phyloP scores from a whole-genome alignment of 805 yeast species.

The Cyberlindnera mrakii region DNA sequence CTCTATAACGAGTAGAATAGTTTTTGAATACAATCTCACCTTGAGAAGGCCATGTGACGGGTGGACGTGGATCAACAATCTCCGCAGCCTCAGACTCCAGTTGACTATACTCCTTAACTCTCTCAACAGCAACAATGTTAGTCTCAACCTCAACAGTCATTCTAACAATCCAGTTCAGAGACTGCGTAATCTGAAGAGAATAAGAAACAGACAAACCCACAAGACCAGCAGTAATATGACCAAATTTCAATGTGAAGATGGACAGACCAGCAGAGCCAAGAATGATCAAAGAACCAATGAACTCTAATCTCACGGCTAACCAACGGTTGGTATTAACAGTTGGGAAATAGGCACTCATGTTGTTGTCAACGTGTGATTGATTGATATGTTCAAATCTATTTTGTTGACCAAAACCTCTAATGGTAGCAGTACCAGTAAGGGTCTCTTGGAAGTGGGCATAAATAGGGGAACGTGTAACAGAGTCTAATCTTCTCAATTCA shows the following conservation, averaged over 20 bases:
- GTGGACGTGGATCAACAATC: slow-evolving; percentile 62
- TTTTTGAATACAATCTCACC: slow-evolving; percentile 65
- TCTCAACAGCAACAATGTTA: slow-evolving; percentile 92
- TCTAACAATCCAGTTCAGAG: slow-evolving; percentile 95
- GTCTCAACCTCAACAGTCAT: slow-evolving; percentile 99
- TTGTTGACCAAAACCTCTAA: slow-evolving; percentile 67
- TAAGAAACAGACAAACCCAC: slow-evolving; percentile 93
- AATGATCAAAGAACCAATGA: slow-evolving; percentile 84
- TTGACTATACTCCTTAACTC: slow-evolving; percentile 83
- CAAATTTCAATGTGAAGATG: slow-evolving; percentile 51
- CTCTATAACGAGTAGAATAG: slow-evolving; percentile 82
- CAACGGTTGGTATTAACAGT: slow-evolving; percentile 92
- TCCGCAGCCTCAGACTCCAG: slow-evolving; percentile 82
- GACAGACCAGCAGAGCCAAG: slow-evolving; percentile 81
- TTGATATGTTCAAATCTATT: slow-evolving; percentile 59
- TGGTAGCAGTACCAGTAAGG: slow-evolving; percentile 66
- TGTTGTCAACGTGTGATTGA: slow-evolving; percentile 69
- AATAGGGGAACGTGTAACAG: slow-evolving; percentile 73
- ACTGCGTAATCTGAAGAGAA: slow-evolving; percentile 87
- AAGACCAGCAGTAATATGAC: slow-evolving; percentile 78
- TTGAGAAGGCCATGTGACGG: slow-evolving; percentile 61
- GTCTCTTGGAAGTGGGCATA: slow-evolving; percentile 84
- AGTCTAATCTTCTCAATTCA: slow-evolving; percentile 77
- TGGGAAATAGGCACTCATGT: slow-evolving; percentile 90
- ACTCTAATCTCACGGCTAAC: slow-evolving; percentile 93